Evolutionary conservation across 2,329 filamentous ascomycete species (phyloP).

Genomic region (Colletotrichum tropicicola): DNA sequence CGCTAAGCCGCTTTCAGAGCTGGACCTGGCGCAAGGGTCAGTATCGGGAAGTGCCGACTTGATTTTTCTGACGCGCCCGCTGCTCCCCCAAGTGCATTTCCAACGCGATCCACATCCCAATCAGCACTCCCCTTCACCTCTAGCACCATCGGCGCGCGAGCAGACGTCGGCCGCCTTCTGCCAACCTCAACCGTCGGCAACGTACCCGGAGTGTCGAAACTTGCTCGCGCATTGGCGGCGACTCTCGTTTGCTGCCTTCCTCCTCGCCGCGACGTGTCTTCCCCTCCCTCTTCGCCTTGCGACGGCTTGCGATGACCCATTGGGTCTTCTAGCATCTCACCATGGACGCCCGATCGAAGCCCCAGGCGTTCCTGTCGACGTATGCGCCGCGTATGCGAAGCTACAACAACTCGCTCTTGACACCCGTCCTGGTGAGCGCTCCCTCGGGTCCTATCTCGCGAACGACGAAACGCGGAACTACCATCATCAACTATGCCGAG

Average conservation of each 20-base stretch:
- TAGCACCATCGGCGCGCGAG: constrained; percentile 11
- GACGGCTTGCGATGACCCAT: constrained; percentile 29
- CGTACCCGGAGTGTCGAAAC: background rate
- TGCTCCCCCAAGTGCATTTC: constrained; percentile 25
- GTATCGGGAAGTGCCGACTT: constrained; percentile 25
- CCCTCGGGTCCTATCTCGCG: constrained; percentile 74
- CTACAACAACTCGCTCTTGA: constrained; percentile 91
- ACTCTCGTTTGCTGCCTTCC: background rate
- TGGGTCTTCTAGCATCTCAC: constrained; percentile 23
- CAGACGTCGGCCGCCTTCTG: background rate
- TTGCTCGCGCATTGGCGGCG: background rate
- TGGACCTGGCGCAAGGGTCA: background rate
- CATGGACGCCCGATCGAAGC: constrained; percentile 63
- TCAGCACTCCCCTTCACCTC: constrained; percentile 19
- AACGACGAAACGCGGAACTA: constrained; percentile 97
- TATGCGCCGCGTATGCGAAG: constrained; percentile 90
- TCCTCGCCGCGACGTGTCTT: background rate
- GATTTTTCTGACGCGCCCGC: constrained; percentile 31
- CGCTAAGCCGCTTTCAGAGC: constrained; percentile 12
- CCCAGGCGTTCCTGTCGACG: constrained; percentile 89
- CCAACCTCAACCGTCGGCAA: background rate
- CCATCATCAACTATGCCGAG: constrained; percentile 97
- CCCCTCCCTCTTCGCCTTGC: constrained; percentile 12
- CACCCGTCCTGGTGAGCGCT: constrained; percentile 79
- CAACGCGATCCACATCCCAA: constrained; percentile 30